phyloP scores from a whole-genome alignment of 805 yeast genomes.

The Spathaspora girioi region DNA sequence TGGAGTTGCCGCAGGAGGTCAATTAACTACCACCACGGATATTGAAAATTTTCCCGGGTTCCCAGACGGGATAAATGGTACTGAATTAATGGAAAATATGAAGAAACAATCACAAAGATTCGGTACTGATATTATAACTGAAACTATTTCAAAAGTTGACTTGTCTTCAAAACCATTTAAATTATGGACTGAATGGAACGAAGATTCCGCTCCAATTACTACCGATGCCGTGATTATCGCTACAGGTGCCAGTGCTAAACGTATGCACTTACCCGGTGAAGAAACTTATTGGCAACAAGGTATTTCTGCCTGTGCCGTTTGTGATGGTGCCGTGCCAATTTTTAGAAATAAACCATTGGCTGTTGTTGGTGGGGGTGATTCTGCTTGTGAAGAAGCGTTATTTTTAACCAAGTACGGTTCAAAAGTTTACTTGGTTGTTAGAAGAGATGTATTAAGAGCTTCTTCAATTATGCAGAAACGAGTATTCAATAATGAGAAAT shows the following conservation, averaged over 20 bases:
- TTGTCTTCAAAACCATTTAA: constrained; percentile 87
- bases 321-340: constrained; percentile 99
- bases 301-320: constrained; percentile 98
- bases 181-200: constrained; percentile 94
- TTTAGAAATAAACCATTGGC: constrained; percentile 98
- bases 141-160: constrained; percentile 91
- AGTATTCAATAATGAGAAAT: constrained; percentile 76
- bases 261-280: constrained; percentile 93
- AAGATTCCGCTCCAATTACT: constrained; percentile 85
- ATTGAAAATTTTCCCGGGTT: constrained; percentile 99
- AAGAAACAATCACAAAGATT: constrained; percentile 80
- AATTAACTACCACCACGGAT: constrained; percentile 96
- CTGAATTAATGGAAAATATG: constrained; percentile 91
- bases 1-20: constrained; percentile 99
- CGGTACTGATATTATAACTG: constrained; percentile 93
- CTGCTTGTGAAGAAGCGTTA: constrained; percentile 98
- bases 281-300: constrained; percentile 99
- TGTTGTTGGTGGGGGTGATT: constrained; percentile 98
- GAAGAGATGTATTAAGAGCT: constrained; percentile 93
- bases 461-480: constrained; percentile 97
- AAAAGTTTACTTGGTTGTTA: constrained; percentile 87
- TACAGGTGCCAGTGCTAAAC: constrained; percentile 98
- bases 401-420: constrained; percentile 97
- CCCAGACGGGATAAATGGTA: constrained; percentile 88
- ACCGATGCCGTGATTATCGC: constrained; percentile 92